These are phyloP conservation scores for Dictyostelium brefeldianum DNA, from an alignment of 78 protist genomes.

Conservation along the genomic window DNA sequence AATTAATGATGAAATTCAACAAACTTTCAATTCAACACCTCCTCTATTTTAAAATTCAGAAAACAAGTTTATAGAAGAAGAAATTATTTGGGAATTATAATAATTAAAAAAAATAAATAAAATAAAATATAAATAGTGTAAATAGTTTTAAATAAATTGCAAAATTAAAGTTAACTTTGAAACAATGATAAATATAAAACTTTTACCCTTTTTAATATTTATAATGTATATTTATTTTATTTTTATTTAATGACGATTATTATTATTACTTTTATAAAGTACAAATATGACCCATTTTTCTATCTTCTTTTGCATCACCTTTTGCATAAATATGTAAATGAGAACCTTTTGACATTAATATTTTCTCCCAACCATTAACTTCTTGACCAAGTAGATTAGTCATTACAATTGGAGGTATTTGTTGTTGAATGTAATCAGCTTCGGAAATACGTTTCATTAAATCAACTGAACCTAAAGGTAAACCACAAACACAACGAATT, in stretches of 20 bases:
- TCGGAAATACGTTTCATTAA: conserved; percentile 53
- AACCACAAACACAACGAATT: conserved; percentile 90
- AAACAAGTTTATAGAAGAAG: no score
- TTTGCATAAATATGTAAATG: conserved; percentile 92
- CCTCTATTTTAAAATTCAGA: no score
- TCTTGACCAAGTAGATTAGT: conserved; percentile 76
- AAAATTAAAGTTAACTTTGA: no score
- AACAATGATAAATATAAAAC: no score
- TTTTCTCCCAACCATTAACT: conserved; percentile 75
- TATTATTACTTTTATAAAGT: neutral
- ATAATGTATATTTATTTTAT: neutral
- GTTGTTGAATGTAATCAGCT: conserved; percentile 44
- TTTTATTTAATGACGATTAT: neutral
- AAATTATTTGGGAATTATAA: no score
- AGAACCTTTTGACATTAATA: conserved; percentile 28
- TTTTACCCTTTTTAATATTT: no score
- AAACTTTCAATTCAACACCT: no score
- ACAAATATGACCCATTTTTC: conserved; percentile 94
- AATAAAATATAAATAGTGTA: no score
- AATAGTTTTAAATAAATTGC: no score
- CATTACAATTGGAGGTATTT: conserved; percentile 55
- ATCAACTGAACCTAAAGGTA: conserved; percentile 87
- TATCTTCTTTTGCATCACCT: conserved; percentile 72
- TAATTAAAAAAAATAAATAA: no score
- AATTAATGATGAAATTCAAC: no score